These are phyloP conservation scores for Wickerhamomyces mucosus DNA, from an alignment of 805 yeast species.

Conservation along the genomic window DNA sequence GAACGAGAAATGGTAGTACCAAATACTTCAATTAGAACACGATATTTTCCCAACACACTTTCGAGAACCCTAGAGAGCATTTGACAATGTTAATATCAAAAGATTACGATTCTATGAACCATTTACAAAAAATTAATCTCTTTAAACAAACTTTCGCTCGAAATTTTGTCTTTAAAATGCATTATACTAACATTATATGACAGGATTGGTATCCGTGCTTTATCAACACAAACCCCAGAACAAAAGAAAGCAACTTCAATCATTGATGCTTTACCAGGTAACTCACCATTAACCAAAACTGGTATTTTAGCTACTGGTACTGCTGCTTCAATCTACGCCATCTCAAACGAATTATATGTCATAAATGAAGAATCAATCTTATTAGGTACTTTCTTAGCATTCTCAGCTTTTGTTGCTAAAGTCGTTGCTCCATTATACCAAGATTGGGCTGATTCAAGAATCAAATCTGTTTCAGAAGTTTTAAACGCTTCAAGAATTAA, in stretches of 20 bases:
- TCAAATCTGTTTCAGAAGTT: conserved; percentile 69
- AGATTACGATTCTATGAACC: too few relatives aligned
- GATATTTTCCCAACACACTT: too few relatives aligned
- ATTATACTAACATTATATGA: conserved; percentile 21
- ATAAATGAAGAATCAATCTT: conserved; percentile 90
- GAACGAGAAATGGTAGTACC: too few relatives aligned
- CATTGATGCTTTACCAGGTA: conserved; percentile 91
- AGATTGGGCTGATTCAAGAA: conserved; percentile 85
- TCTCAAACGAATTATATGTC: conserved; percentile 86
- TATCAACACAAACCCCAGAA: conserved; percentile 56
- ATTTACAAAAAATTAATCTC: too few relatives aligned
- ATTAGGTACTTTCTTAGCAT: conserved; percentile 70
- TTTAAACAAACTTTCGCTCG: too few relatives aligned
- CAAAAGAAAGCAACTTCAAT: conserved; percentile 91
- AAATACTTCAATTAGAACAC: too few relatives aligned
- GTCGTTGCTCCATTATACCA: conserved; percentile 90
- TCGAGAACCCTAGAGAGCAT: too few relatives aligned
- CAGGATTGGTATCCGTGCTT: conserved; percentile 48
- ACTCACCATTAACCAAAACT: conserved; percentile 78
- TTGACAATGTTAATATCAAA: too few relatives aligned
- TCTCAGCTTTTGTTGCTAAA: conserved; percentile 70
- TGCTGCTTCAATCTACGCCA: conserved; percentile 90
- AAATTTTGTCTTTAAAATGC: too few relatives aligned
- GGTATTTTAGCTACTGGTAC: conserved; percentile 92
- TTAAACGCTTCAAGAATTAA: conserved; percentile 81